Conservation (phyloP, 176 grass and related monocot genomes). For the Aegilops tauschii region DNA sequence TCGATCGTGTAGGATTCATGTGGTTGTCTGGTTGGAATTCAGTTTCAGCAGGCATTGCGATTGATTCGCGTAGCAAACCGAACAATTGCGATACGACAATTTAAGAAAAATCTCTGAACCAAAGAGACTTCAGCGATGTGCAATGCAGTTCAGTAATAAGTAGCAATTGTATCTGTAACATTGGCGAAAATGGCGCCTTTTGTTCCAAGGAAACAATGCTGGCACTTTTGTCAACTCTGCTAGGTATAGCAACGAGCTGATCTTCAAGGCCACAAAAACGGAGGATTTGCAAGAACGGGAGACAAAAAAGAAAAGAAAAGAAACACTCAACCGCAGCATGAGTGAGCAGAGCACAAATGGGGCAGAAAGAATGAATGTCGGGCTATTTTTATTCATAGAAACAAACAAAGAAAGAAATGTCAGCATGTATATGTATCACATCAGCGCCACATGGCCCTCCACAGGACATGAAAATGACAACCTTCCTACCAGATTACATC, state of each 20-base stretch:
- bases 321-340: neutral
- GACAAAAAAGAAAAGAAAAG: neutral
- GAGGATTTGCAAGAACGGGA: neutral
- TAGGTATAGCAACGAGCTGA: neutral
- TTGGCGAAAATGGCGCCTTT: neutral
- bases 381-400: conserved; percentile 72
- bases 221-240: neutral
- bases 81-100: too few species aligned
- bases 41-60: neutral
- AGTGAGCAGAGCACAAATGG: neutral
- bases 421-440: conserved; percentile 53
- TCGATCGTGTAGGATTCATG: neutral
- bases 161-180: neutral
- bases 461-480: conserved; percentile 47
- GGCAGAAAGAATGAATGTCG: conserved; percentile 42
- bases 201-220: neutral
- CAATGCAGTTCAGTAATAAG: neutral
- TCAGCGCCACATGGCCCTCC: conserved; percentile 57
- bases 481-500: conserved; percentile 26
- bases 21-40: neutral
- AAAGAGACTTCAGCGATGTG: neutral
- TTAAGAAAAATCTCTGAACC: neutral
- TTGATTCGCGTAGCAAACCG: neutral
- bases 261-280: neutral
- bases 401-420: conserved; percentile 42